phyloP scores from a whole-genome alignment of 305 asterid genomes.

The Fraxinus latifolia region DNA sequence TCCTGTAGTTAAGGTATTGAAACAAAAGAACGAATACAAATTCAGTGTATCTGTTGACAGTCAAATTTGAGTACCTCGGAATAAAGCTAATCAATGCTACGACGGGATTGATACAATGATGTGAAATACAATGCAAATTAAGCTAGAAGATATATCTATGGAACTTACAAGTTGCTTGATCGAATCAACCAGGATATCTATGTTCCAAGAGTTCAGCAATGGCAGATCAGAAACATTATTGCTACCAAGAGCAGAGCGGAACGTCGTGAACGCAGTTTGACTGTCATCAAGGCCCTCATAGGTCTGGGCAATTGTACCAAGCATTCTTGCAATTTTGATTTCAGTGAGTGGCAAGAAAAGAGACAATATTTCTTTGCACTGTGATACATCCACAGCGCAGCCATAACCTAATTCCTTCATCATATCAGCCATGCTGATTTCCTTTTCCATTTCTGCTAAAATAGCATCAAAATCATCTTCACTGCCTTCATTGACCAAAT shows the following conservation, averaged over 20 bases:
- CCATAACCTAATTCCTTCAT: slow-evolving; percentile 95
- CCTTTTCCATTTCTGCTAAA: slow-evolving; percentile 94
- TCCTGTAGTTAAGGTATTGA: slow-evolving; percentile 45
- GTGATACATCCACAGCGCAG: slow-evolving; percentile 70
- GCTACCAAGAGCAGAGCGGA: slow-evolving; percentile 69
- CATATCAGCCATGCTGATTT: slow-evolving; percentile 84
- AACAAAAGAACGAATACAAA: background rate
- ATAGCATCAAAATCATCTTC: slow-evolving; percentile 86
- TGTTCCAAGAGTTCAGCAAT: slow-evolving; percentile 64
- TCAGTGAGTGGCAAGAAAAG: slow-evolving; percentile 74
- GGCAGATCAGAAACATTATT: slow-evolving; percentile 47
- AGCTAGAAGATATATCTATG: slow-evolving; percentile 3
- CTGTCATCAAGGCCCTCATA: slow-evolving; percentile 70
- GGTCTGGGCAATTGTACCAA: slow-evolving; percentile 77
- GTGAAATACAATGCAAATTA: slow-evolving; percentile 8
- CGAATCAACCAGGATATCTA: slow-evolving; percentile 76
- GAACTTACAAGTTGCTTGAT: slow-evolving; percentile 83
- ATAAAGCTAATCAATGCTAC: background rate
- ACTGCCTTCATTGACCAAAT: slow-evolving; percentile 45
- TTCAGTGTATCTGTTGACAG: background rate
- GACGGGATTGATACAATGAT: background rate
- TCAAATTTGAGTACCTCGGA: background rate
- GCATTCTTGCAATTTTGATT: slow-evolving; percentile 68
- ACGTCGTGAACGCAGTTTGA: slow-evolving; percentile 63
- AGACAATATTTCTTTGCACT: slow-evolving; percentile 80